Evolutionary conservation across 805 yeast species (phyloP).

Genomic region (Metschnikowia anglica): DNA sequence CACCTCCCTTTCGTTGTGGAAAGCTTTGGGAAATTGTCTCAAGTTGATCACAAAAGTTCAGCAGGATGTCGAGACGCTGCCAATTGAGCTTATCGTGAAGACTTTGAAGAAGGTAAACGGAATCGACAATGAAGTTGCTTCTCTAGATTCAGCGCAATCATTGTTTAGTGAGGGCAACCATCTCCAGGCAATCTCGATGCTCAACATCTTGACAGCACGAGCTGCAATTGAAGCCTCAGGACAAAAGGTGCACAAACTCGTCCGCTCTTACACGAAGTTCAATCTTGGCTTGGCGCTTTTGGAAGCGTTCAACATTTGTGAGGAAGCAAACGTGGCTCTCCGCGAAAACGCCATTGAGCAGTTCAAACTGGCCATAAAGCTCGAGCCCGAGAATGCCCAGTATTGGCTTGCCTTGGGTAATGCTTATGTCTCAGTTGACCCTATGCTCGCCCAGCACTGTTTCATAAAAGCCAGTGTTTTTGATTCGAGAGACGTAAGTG

Average conservation of each 20-base stretch:
- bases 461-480: slow-evolving; percentile 77
- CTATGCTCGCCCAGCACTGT: slow-evolving; percentile 87
- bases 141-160: slow-evolving; percentile 17
- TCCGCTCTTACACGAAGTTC: slow-evolving; percentile 56
- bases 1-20: slow-evolving; percentile 62
- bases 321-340: slow-evolving; percentile 16
- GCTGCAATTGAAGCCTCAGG: slow-evolving; percentile 43
- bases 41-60: slow-evolving; percentile 55
- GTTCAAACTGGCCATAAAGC: slow-evolving; percentile 65
- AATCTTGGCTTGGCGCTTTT: slow-evolving; percentile 71
- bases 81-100: slow-evolving; percentile 29
- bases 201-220: slow-evolving; percentile 48
- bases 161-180: slow-evolving; percentile 17
- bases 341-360: slow-evolving; percentile 54
- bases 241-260: slow-evolving; percentile 41
- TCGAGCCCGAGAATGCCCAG: slow-evolving; percentile 66
- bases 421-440: slow-evolving; percentile 61
- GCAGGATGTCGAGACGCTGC: slow-evolving; percentile 50
- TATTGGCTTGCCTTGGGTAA: slow-evolving; percentile 86
- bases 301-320: slow-evolving; percentile 35
- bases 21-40: slow-evolving; percentile 56
- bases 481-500: slow-evolving; percentile 61
- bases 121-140: slow-evolving; percentile 20
- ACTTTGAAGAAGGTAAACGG: slow-evolving; percentile 23
- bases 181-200: slow-evolving; percentile 35